Percentiles rank a stretch among this genome's conserved stretches.
Evolutionary conservation across 805 yeast species (phyloP).

Genomic region (Danielia oregonensis): DNA sequence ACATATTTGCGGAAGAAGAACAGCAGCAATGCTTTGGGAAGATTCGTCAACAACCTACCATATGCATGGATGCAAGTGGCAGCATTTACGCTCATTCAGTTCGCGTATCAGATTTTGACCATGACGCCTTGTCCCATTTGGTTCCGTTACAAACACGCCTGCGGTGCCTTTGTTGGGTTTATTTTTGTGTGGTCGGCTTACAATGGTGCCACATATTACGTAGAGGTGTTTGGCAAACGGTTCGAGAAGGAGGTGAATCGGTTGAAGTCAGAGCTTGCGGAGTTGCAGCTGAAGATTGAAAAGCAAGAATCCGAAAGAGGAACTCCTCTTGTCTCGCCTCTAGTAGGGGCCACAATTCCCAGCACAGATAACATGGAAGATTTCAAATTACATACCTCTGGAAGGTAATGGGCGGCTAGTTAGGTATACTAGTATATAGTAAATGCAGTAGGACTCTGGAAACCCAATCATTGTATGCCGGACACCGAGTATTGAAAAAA

Average conservation of each 20-base stretch:
- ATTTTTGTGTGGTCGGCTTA: slow-evolving; percentile 81
- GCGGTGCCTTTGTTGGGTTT: slow-evolving; percentile 60
- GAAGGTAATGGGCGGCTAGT: too few relatives aligned
- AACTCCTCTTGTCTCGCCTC: slow-evolving; percentile 12
- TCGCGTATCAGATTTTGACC: slow-evolving; percentile 77
- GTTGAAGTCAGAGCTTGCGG: slow-evolving; percentile 67
- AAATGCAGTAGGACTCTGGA: too few relatives aligned
- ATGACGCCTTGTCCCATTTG: slow-evolving; percentile 91
- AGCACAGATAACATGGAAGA: slow-evolving; percentile 3
- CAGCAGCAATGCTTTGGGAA: slow-evolving; percentile 62
- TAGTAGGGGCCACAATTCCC: slow-evolving; percentile 4
- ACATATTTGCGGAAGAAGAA: slow-evolving; percentile 76
- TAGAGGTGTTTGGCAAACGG: slow-evolving; percentile 87
- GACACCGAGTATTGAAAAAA: too few relatives aligned
- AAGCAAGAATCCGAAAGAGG: slow-evolving; percentile 8
- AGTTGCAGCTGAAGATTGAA: slow-evolving; percentile 41
- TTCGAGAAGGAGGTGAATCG: slow-evolving; percentile 80
- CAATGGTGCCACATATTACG: slow-evolving; percentile 93
- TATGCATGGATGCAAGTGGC: slow-evolving; percentile 79
- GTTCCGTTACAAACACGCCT: slow-evolving; percentile 65
- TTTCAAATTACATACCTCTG: slow-evolving; percentile 1
- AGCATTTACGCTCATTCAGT: slow-evolving; percentile 84
- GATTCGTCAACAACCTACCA: slow-evolving; percentile 75
- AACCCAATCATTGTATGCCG: too few relatives aligned
- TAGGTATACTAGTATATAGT: too few relatives aligned